These are phyloP conservation scores for Bipolaris cookei DNA, from an alignment of 2,329 filamentous ascomycete species.

Conservation along the genomic window DNA sequence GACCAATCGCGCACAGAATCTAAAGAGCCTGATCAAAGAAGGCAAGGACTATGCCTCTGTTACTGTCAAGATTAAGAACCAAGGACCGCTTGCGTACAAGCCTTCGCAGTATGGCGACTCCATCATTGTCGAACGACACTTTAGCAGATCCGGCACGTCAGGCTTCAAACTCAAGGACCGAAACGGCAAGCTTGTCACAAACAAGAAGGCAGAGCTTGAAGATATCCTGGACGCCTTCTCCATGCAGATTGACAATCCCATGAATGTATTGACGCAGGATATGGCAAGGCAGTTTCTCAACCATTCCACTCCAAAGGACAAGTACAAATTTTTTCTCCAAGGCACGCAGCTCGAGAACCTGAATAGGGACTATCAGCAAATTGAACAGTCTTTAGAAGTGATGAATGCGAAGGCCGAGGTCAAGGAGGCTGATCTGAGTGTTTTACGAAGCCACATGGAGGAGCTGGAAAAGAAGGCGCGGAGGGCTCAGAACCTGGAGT, in stretches of 20 bases:
- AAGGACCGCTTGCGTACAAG: constrained; percentile 83
- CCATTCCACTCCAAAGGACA: constrained; percentile 77
- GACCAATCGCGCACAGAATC: constrained; percentile 87
- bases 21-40: constrained; percentile 91
- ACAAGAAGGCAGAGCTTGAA: constrained; percentile 84
- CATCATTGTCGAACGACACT: constrained; percentile 90
- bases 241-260: constrained; percentile 93
- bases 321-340: constrained; percentile 96
- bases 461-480: constrained; percentile 70
- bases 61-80: constrained; percentile 87
- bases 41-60: constrained; percentile 75
- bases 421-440: constrained; percentile 67
- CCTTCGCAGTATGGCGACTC: constrained; percentile 80
- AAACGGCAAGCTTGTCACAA: constrained; percentile 73
- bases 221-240: constrained; percentile 93
- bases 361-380: constrained; percentile 86
- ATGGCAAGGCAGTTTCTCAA: constrained; percentile 93
- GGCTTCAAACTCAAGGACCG: constrained; percentile 87
- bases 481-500: constrained; percentile 69
- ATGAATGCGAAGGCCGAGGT: constrained; percentile 69
- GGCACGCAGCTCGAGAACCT: constrained; percentile 93
- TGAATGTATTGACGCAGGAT: constrained; percentile 95
- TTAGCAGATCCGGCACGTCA: constrained; percentile 74
- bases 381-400: constrained; percentile 78
- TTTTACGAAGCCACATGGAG: constrained; percentile 64